Conservation (phyloP, 2,329 filamentous ascomycete species). For the Pleurostoma richardsiae region DNA sequence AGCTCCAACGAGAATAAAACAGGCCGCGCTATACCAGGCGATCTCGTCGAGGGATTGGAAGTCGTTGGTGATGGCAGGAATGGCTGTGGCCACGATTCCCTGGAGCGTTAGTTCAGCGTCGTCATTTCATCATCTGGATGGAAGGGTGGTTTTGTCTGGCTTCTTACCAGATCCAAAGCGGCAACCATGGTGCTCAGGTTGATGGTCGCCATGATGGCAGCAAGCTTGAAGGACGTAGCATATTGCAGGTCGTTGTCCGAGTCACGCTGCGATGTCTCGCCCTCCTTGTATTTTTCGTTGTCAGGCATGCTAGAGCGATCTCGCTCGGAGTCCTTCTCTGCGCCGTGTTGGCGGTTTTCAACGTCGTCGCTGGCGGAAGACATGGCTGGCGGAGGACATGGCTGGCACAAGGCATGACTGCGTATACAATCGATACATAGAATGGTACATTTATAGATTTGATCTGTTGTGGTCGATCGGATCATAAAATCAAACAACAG, state of each 20-base stretch:
- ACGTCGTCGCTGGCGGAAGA: background rate
- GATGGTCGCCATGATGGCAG: background rate
- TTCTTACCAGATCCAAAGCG: background rate
- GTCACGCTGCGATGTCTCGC: background rate
- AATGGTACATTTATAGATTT: too few species aligned
- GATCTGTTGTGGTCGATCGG: too few species aligned
- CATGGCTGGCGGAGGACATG: background rate
- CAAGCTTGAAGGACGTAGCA: background rate
- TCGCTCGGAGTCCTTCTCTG: background rate
- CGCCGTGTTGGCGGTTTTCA: background rate
- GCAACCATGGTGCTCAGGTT: background rate
- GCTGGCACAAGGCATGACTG: background rate
- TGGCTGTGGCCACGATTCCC: constrained; percentile 8
- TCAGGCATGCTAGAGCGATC: background rate
- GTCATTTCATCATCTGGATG: too few species aligned
- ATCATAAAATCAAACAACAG: too few species aligned
- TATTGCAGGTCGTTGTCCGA: background rate
- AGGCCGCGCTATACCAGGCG: background rate
- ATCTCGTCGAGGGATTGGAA: constrained; percentile 3
- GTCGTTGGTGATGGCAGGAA: constrained; percentile 6
- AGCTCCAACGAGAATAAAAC: background rate
- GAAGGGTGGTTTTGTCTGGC: too few species aligned
- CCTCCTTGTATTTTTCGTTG: background rate
- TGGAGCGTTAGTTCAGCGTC: background rate
- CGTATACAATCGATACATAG: too few species aligned